phyloP scores from a whole-genome alignment of 2,329 filamentous ascomycete genomes.

The Botryotinia calthae region DNA sequence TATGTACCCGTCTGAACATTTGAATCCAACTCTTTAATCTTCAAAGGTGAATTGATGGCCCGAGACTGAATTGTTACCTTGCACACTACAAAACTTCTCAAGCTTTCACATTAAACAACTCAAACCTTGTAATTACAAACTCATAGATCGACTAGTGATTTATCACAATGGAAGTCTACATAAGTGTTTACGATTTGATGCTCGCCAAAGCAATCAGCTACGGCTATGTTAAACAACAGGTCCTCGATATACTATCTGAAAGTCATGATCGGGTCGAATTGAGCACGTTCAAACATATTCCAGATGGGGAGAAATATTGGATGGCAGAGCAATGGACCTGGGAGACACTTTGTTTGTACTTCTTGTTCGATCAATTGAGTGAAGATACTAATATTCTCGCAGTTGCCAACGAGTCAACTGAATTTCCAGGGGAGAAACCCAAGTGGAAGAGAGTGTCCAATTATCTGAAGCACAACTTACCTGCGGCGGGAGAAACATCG shows the following conservation, averaged over 20 bases:
- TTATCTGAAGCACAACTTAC: not conserved
- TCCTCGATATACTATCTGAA: not conserved
- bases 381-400: not conserved
- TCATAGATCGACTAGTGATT: not conserved
- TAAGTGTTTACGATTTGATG: not conserved
- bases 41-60: not conserved
- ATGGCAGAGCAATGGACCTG: constrained; percentile 1
- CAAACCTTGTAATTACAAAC: not conserved
- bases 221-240: constrained; percentile 1
- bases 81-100: no score
- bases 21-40: not conserved
- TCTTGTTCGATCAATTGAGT: no score
- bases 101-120: not conserved
- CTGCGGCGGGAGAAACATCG: not conserved
- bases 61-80: not conserved
- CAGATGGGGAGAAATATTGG: not conserved
- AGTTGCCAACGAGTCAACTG: not conserved
- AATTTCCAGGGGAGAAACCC: not conserved
- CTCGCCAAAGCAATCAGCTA: not conserved
- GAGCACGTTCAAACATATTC: not conserved
- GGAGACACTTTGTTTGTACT: not conserved
- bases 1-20: not conserved
- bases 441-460: not conserved
- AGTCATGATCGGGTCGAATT: not conserved
- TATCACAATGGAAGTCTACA: not conserved